These are phyloP conservation scores for Pulveroboletus sp. DNA, from an alignment of 768 basidiomycete genomes.

Conservation along the genomic window DNA sequence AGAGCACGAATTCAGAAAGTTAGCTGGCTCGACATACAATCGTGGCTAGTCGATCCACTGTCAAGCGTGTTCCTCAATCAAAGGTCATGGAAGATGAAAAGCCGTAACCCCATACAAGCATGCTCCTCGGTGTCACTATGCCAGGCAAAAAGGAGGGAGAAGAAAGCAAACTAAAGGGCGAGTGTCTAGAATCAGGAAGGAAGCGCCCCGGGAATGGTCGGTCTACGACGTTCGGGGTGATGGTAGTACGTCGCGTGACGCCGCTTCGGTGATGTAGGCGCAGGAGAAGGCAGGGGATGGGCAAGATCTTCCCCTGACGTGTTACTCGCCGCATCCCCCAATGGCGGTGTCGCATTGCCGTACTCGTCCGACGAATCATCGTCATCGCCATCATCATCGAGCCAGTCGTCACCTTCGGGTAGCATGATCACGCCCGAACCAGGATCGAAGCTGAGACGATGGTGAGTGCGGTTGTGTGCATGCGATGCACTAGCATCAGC, in stretches of 20 bases:
- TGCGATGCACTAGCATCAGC: constrained; percentile 16
- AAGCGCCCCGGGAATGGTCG: constrained; percentile 59
- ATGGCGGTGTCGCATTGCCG: constrained; percentile 29
- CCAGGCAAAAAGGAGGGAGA: neutral
- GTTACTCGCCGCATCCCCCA: constrained; percentile 12
- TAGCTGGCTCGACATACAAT: too few relatives aligned
- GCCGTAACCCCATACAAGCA: neutral
- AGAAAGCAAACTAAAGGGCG: neutral
- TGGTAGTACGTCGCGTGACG: constrained; percentile 81
- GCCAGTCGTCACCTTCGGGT: constrained; percentile 69
- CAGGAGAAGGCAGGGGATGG: constrained; percentile 14
- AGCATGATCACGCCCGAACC: constrained; percentile 86
- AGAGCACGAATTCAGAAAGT: too few relatives aligned
- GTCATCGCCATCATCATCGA: constrained; percentile 44
- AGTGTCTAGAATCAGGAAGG: constrained; percentile 10
- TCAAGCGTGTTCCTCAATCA: neutral
- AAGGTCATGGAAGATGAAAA: neutral
- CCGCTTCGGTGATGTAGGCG: constrained; percentile 40
- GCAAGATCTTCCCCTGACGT: constrained; percentile 24
- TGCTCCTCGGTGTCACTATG: neutral
- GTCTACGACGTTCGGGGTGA: constrained; percentile 65
- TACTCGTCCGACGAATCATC: constrained; percentile 41
- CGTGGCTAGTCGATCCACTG: too few relatives aligned
- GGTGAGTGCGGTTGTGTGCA: constrained; percentile 37
- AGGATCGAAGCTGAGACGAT: constrained; percentile 72